Conservation (phyloP, 2,329 filamentous ascomycete species). For the Trichoderma gracile region DNA sequence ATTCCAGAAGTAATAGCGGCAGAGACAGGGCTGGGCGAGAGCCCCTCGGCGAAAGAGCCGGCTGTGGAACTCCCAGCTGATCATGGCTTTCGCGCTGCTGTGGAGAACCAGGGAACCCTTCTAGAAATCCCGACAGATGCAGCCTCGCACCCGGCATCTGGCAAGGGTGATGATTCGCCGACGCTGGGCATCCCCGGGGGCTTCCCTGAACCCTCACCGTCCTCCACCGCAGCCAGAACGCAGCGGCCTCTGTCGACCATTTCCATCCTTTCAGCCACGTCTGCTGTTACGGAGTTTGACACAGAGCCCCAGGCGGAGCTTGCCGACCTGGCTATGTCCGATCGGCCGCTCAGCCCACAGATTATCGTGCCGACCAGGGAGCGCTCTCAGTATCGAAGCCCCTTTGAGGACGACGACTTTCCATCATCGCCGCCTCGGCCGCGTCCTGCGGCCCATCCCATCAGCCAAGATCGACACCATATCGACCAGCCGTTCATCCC, state of each 20-base stretch:
- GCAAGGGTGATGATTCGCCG: conserved; percentile 56
- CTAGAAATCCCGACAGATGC: conserved; percentile 26
- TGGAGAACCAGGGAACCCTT: neutral
- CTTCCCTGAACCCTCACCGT: conserved; percentile 50
- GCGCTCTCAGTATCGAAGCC: conserved; percentile 51
- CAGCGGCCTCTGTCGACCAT: conserved; percentile 58
- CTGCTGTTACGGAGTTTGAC: conserved; percentile 71
- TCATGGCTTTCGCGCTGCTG: neutral
- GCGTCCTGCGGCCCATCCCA: conserved; percentile 28
- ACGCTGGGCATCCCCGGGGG: conserved; percentile 66
- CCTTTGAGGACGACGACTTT: conserved; percentile 50
- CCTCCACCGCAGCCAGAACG: conserved; percentile 39
- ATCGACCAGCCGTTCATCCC: conserved; percentile 31
- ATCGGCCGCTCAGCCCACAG: conserved; percentile 37
- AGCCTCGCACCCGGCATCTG: conserved; percentile 17
- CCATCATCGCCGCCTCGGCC: conserved; percentile 14
- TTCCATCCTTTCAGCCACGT: conserved; percentile 60
- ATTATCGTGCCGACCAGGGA: conserved; percentile 31
- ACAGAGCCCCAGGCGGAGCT: conserved; percentile 67
- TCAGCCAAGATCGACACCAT: conserved; percentile 4
- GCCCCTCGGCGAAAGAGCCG: neutral
- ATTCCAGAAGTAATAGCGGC: neutral
- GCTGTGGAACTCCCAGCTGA: conserved; percentile 13
- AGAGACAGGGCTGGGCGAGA: neutral
- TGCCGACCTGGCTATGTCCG: conserved; percentile 39